Conservation (phyloP, 192 early-diverging fungal species). For the Mortierella alpina region DNA sequence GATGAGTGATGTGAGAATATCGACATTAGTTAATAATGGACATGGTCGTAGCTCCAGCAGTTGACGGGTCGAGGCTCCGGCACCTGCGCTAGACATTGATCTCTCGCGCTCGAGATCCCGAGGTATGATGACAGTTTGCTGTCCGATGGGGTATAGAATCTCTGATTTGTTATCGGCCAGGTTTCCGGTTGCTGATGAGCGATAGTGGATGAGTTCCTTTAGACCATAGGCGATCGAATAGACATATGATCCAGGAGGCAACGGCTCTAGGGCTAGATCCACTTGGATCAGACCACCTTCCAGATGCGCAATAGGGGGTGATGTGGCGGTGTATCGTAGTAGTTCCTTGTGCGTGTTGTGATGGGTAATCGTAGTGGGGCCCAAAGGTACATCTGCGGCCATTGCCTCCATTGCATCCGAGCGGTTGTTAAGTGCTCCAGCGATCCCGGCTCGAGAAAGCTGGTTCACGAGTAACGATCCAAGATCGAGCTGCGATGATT, state of each 20-base stretch:
- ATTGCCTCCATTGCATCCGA: not conserved
- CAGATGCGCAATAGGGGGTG: slow-evolving; percentile 41
- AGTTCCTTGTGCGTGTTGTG: slow-evolving; percentile 52
- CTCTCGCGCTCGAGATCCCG: slow-evolving; percentile 36
- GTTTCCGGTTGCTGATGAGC: slow-evolving; percentile 49
- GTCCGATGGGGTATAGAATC: slow-evolving; percentile 53
- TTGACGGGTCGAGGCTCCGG: slow-evolving; percentile 48
- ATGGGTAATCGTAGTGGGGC: slow-evolving; percentile 38
- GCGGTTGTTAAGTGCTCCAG: not conserved
- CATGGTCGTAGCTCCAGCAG: slow-evolving; percentile 40
- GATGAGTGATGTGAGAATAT: slow-evolving; percentile 39
- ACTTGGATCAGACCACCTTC: slow-evolving; percentile 37
- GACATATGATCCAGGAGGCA: slow-evolving; percentile 47
- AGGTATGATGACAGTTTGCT: slow-evolving; percentile 49
- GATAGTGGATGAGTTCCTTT: slow-evolving; percentile 46
- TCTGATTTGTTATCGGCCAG: slow-evolving; percentile 49
- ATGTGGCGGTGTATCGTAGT: slow-evolving; percentile 38
- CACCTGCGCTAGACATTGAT: slow-evolving; percentile 51
- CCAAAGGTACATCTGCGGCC: slow-evolving; percentile 2
- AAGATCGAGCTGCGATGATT: slow-evolving; percentile 13
- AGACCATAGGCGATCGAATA: slow-evolving; percentile 51
- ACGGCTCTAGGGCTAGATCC: slow-evolving; percentile 40
- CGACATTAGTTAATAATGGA: slow-evolving; percentile 41
- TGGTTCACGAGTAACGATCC: slow-evolving; percentile 34
- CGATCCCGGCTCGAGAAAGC: slow-evolving; percentile 20